Evolutionary conservation across 1,284 basidiomycete genomes (phyloP), one percentile per base, ranked within the genome.

Genomic region (Volvariella volvacea): DNA sequence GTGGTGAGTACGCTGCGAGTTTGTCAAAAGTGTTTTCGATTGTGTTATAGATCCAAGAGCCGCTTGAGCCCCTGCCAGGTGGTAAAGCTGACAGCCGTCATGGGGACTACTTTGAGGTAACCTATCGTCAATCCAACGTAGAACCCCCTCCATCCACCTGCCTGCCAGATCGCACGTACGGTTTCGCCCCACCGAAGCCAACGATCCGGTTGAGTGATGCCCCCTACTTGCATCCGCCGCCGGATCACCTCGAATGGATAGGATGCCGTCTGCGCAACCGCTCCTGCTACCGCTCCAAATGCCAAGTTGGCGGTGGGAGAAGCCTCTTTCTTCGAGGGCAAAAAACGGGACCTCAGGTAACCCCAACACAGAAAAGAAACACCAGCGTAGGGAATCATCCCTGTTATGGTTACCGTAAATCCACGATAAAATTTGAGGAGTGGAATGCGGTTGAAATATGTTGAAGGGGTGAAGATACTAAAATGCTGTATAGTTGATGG

Each of bases 181-280:
- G 90, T 92, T 64, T 95, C 90, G 46, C 76, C 73, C 79, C 88
- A 91, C 7, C 78, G 73, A 31, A 93, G 62, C 83, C 87, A 89
- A 37, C 83, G 70, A 57, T 86, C 84, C 0, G 87, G 88, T 22
- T 73, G 73, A 20, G 82, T 82, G 42, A 91, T 68, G 1, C 93
- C 95, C 9, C 93, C 94, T 3, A 99, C 92, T 65, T 99, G 96
- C 89, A 98, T 96, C 46, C 92, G 74, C 44, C 96, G 71, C 33
- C 96, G 76, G 28, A 98, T 76, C 41, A 99, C 88, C 61, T 99
- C 96, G 57, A 99, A 92, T 1, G 96, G 96, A 60, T 99, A 99
- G 16, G 92, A 92, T 2, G 81, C 82, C 0, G 94, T 96, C 63
- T 99, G 95, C 2, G 86, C 82, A 44, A 92, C 66, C 10, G 85